Conservation (phyloP, 768 basidiomycete species). For the Boletellus emodensis region DNA sequence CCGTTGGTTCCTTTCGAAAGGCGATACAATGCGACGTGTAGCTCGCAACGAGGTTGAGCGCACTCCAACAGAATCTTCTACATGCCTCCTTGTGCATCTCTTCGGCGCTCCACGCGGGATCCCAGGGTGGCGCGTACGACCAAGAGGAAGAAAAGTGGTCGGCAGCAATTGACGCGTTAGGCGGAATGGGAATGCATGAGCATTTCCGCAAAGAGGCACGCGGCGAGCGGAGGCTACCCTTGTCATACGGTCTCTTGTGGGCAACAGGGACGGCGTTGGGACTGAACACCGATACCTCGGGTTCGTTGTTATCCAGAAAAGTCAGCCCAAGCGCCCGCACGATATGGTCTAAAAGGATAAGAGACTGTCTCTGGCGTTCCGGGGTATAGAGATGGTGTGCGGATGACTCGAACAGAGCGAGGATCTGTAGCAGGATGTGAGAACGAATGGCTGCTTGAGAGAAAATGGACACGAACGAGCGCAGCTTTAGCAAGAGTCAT, state of each 20-base stretch:
- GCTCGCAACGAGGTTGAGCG: constrained; percentile 63
- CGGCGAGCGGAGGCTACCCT: constrained; percentile 26
- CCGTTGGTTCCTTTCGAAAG: constrained; percentile 53
- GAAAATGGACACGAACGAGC: constrained; percentile 40
- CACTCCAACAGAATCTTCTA: constrained; percentile 73
- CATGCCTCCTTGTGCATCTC: constrained; percentile 67
- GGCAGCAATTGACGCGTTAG: constrained; percentile 26
- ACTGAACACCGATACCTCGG: constrained; percentile 49
- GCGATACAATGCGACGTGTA: constrained; percentile 68
- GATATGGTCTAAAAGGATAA: constrained; percentile 61
- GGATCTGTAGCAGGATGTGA: constrained; percentile 44
- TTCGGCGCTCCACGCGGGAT: constrained; percentile 47
- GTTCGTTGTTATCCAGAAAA: constrained; percentile 53
- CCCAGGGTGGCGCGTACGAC: constrained; percentile 58
- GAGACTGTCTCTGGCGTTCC: constrained; percentile 48
- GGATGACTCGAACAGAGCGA: constrained; percentile 75
- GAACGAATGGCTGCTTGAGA: neutral
- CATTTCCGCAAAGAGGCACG: constrained; percentile 37
- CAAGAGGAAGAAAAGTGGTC: constrained; percentile 42
- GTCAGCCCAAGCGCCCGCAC: constrained; percentile 55
- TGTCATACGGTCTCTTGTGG: constrained; percentile 29
- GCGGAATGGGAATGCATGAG: constrained; percentile 42
- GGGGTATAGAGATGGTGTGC: constrained; percentile 63
- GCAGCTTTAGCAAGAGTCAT: constrained; percentile 69
- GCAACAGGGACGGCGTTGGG: constrained; percentile 49